Evolutionary conservation across 2,329 filamentous ascomycete genomes (phyloP), one percentile per base, ranked within the genome.

Genomic region (Phyllosticta citrichinensis): DNA sequence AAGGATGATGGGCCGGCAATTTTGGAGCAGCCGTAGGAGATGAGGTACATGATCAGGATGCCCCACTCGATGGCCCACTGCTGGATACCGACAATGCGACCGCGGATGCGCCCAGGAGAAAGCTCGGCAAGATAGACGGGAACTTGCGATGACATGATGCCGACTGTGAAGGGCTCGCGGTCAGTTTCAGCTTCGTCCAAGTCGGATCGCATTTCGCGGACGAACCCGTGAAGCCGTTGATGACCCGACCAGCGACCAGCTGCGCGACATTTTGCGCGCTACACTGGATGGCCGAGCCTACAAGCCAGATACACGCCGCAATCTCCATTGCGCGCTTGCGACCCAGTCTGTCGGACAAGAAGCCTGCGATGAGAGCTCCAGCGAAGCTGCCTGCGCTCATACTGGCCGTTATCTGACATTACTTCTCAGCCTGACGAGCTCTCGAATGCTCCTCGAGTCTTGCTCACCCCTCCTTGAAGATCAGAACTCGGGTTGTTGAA

Each of bases 11-110:
- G 70, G 47, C 71, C 68, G 54, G 79, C 80, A 50, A 82, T 76
- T 65, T 80, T 80, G 1, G 82, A 81, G 12, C 79, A 79, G 24
- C 84, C 84, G 66, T 88, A 87, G 65, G 86, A 83, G 65, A 87
- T 83, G 69, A 87, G 86, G 72, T 65, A 71, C 70, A 72, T 71
- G 57, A 75, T 70, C 11, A 74, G 51, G 51, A 80, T 73, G 27
- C 69, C 70, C 66, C 67, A 73, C 63, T 72, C 72, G 57, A 78
- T 77, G 17, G 76, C 74, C 52, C 75, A 65, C 62, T 78, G 76
- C 61, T 78, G 76, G 25, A 78, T 77, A 27, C 75, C 73, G 55
- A 78, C 71, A 56, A 79, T 73, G 2, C 70, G 68, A 9, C 76
- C 76, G 56, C 76, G 71, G 62, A 75, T 75, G 17, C 72, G 70